Evolutionary conservation across 805 yeast genomes (phyloP).

Genomic region (Zygoascus ofunaensis): DNA sequence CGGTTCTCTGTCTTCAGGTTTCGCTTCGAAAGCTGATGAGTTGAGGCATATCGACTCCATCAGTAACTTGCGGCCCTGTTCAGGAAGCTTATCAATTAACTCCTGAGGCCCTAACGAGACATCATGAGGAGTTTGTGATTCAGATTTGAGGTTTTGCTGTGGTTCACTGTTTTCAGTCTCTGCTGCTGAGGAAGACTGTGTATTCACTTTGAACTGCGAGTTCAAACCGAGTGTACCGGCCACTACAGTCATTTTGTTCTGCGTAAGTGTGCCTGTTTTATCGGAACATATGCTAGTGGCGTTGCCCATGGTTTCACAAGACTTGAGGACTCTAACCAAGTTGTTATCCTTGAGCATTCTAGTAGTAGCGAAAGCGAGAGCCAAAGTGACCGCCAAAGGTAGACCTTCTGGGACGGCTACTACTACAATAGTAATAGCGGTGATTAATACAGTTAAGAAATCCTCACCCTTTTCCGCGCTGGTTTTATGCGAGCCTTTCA

Average conservation of each 20-base stretch:
- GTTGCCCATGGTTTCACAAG: conserved; percentile 98
- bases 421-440: conserved; percentile 85
- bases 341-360: conserved; percentile 96
- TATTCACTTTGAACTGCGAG: conserved; percentile 31
- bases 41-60: conserved; percentile 61
- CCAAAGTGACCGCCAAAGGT: conserved; percentile 93
- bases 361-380: conserved; percentile 95
- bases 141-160: not conserved
- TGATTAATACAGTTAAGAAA: conserved; percentile 78
- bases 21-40: conserved; percentile 77
- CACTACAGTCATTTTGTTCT: conserved; percentile 86
- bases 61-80: conserved; percentile 21
- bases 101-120: not conserved
- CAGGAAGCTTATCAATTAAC: conserved; percentile 8
- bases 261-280: conserved; percentile 95
- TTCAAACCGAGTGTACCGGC: conserved; percentile 55
- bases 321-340: conserved; percentile 82
- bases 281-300: conserved; percentile 97
- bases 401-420: conserved; percentile 99
- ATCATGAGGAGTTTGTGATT: not conserved
- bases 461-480: conserved; percentile 74
- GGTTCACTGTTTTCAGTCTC: conserved; percentile 8
- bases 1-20: conserved; percentile 38
- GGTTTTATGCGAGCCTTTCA: conserved; percentile 39
- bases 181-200: conserved; percentile 10